Base-by-base conservation (phyloP, 2,329 filamentous ascomycete species). In the Lecanosticta acicola region DNA sequence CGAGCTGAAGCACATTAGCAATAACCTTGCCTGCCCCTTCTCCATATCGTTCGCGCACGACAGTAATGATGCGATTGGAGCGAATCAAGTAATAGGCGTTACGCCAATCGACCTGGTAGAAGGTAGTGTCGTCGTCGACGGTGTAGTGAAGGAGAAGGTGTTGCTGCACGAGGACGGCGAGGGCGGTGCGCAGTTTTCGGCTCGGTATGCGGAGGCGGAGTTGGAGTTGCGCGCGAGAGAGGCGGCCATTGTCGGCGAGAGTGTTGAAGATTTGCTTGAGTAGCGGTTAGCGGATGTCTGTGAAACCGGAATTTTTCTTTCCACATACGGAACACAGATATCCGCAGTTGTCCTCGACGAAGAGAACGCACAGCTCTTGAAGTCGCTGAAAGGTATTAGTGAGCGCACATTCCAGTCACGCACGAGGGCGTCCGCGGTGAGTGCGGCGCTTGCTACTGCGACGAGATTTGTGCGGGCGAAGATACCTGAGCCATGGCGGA, bases 291-390 rank as follows among this genome's bases (percentile, higher is more conserved):
- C 40, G 41, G 16, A 26, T 35, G 19, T 19, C 24, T 32, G 20
- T 29, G 20, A 38, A 14, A 32, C 16, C 19, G 46, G 24, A 41
- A 32, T 37, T 29, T 29, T 29, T 29, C 11, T 5, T 7, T 29
- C 24, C 5, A 73, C 84, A 62, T 85, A 96, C 91, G 65, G 88
- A 87, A 52, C 89, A 88, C 48, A 97, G 81, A 71, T 94, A 87
- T 64, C 93, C 93, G 68, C 93, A 91, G 49, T 87, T 77, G 66
- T 96, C 89, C 64, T 89, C 83, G 54, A 97, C 84, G 53, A 96
- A 78, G 65, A 94, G 81, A 72, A 84, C 80, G 74, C 88, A 95
- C 64, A 97, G 86, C 79, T 96, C 87, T 62, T 85, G 81, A 57
- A 85, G 71, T 70, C 81, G 74, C 87, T 91, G 86, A 77, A 52